Conservation (phyloP, 108 stramenopile species). For the Conticribra guillardii region DNA sequence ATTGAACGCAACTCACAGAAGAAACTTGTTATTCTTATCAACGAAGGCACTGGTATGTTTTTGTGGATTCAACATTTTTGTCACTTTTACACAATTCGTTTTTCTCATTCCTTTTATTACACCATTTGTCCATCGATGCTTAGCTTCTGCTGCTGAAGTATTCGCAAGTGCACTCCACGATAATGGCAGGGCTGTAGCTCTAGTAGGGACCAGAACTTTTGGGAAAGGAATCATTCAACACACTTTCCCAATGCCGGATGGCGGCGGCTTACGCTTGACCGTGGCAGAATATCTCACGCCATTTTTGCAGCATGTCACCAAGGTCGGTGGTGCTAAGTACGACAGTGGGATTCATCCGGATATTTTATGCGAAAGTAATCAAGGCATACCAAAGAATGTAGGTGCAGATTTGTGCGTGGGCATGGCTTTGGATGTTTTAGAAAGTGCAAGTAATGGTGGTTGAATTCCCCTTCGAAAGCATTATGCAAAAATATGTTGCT, state of each 20-base stretch:
- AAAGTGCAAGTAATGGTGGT: conserved; percentile 11
- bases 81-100: conserved; percentile 3
- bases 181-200: conserved; percentile 75
- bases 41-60: conserved; percentile 77
- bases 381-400: conserved; percentile 79
- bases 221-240: conserved; percentile 86
- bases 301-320: conserved; percentile 75
- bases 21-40: conserved; percentile 76
- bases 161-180: conserved; percentile 80
- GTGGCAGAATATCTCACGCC: conserved; percentile 88
- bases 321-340: conserved; percentile 64
- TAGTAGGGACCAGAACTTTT: conserved; percentile 77
- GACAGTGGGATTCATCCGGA: conserved; percentile 80
- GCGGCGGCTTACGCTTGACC: conserved; percentile 82
- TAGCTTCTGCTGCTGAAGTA: conserved; percentile 81
- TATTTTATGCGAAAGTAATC: conserved; percentile 65
- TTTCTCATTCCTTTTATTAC: too few species aligned
- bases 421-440: conserved; percentile 75
- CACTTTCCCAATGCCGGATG: conserved; percentile 91
- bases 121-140: background rate
- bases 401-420: conserved; percentile 85
- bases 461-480: too few species aligned
- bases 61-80: background rate
- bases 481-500: too few species aligned
- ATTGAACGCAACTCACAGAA: conserved; percentile 52